Conservation (phyloP, 805 yeast genomes). For the Nematodospora valgi region DNA sequence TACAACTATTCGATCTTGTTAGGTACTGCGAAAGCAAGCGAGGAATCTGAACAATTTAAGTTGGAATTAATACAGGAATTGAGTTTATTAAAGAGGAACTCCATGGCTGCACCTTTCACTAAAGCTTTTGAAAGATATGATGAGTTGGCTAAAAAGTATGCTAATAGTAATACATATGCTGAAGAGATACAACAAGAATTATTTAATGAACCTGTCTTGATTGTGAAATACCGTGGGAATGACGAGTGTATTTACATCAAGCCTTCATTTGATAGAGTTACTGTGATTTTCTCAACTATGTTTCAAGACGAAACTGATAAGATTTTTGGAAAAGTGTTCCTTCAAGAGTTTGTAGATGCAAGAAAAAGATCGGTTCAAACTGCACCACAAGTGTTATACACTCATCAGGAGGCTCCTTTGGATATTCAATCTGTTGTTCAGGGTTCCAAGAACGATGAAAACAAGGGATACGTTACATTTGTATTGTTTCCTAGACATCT, state of each 20-base stretch:
- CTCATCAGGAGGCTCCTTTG: conserved; percentile 88
- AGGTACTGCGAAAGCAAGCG: conserved; percentile 44
- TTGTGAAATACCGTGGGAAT: conserved; percentile 77
- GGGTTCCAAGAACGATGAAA: conserved; percentile 35
- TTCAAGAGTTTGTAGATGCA: conserved; percentile 94
- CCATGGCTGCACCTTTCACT: conserved; percentile 91
- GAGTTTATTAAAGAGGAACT: conserved; percentile 76
- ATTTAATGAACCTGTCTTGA: conserved; percentile 55
- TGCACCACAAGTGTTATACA: conserved; percentile 95
- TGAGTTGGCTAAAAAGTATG: conserved; percentile 50
- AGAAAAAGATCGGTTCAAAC: conserved; percentile 93
- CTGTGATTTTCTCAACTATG: conserved; percentile 90
- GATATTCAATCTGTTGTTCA: conserved; percentile 48
- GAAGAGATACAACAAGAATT: conserved; percentile 43
- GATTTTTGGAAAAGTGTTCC: conserved; percentile 80
- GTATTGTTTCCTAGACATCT: conserved; percentile 83
- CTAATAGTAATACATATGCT: conserved; percentile 40
- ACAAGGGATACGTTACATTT: conserved; percentile 55
- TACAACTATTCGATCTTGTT: conserved; percentile 76
- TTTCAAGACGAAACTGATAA: conserved; percentile 97
- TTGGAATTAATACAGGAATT: conserved; percentile 57
- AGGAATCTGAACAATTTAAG: conserved; percentile 45
- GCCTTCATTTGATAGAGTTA: conserved; percentile 93
- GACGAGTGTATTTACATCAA: conserved; percentile 87
- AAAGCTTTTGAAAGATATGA: conserved; percentile 80